Evolutionary conservation across 2,329 filamentous ascomycete genomes (phyloP), one percentile per base, ranked within the genome.

Genomic region (Beauveria pseudobassiana): DNA sequence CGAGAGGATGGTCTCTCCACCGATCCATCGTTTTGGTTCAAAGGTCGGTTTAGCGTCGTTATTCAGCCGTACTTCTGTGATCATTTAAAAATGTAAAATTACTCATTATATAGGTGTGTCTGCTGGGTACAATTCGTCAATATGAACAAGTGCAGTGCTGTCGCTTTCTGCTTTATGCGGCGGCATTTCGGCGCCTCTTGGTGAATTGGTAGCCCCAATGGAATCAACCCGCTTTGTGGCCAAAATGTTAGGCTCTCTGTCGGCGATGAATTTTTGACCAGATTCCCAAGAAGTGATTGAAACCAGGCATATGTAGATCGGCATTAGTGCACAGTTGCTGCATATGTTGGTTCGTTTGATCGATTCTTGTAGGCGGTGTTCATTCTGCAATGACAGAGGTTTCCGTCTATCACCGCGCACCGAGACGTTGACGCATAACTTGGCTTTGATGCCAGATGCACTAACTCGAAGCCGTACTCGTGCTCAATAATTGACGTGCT

Each of bases 311-410:
- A 53, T 52, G 49, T 46, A 59, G 9, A 46, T 18, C 12, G 57
- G 57, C 38, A 52, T 46, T 6, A 26, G 57, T 14, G 57, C 48
- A 26, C 18, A 12, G 24, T 26, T 43, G 38, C 57, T 59, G 38
- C 52, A 59, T 49, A 46, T 59, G 38, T 59, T 59, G 48, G 48
- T 59, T 26, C 45, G 48, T 16, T 59, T 59, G 7, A 22, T 22
- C 22, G 22, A 22, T 22, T 22, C 22, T 22, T 22, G 22, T 22
- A 22, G 22, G 22, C 1, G 48, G 24, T 8, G 48, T 26, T 59
- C 57, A 26, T 20, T 49, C 22, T 59, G 38, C 38, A 59, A n/a
- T 5, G 57, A 22, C 24, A 52, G 57, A 3, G 57, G 57, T 38
- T 46, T 52, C 3, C 48, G 57, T 20, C 57, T 45, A 10, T 48